These are phyloP conservation scores for Clarkia xantiana DNA, from an alignment of 345 rosid genomes.

Conservation along the genomic window DNA sequence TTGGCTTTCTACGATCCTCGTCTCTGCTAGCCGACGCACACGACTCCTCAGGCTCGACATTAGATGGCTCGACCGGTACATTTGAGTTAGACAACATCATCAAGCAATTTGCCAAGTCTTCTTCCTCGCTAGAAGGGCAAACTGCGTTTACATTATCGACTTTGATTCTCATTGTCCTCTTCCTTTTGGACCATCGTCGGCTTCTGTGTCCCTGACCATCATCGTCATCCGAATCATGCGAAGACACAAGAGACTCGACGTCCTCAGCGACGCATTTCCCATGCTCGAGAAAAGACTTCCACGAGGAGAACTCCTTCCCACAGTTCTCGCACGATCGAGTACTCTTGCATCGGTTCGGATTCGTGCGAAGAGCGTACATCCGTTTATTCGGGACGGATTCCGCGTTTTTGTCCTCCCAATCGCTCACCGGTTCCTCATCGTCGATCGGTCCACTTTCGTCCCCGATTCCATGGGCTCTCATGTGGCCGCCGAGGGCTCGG, in stretches of 20 bases:
- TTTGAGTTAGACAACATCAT: conserved; percentile 59
- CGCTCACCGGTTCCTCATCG: conserved; percentile 40
- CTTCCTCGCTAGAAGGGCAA: conserved; percentile 67
- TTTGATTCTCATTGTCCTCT: conserved; percentile 40
- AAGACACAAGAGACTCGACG: conserved; percentile 1
- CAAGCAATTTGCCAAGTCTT: conserved; percentile 86
- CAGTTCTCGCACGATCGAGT: conserved; percentile 60
- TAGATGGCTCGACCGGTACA: conserved; percentile 34
- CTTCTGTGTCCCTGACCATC: conserved; percentile 15
- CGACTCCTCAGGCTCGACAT: conserved; percentile 47
- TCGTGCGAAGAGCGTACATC: conserved; percentile 55
- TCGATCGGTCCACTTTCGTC: conserved; percentile 33
- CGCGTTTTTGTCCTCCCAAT: conserved; percentile 35
- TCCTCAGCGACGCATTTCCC: conserved; percentile 36
- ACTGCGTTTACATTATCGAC: conserved; percentile 16
- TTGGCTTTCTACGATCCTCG: conserved; percentile 27
- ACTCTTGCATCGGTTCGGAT: conserved; percentile 50
- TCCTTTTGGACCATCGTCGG: conserved; percentile 48
- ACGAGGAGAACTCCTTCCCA: conserved; percentile 60
- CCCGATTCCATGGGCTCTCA: conserved; percentile 70
- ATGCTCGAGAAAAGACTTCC: conserved; percentile 79
- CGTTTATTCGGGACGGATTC: conserved; percentile 35
- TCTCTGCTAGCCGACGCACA: conserved; percentile 62
- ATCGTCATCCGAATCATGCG: conserved; percentile 1
- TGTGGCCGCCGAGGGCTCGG: conserved; percentile 63